These are phyloP conservation scores for Leccinum boreale DNA, from an alignment of 768 basidiomycete genomes.

Conservation along the genomic window DNA sequence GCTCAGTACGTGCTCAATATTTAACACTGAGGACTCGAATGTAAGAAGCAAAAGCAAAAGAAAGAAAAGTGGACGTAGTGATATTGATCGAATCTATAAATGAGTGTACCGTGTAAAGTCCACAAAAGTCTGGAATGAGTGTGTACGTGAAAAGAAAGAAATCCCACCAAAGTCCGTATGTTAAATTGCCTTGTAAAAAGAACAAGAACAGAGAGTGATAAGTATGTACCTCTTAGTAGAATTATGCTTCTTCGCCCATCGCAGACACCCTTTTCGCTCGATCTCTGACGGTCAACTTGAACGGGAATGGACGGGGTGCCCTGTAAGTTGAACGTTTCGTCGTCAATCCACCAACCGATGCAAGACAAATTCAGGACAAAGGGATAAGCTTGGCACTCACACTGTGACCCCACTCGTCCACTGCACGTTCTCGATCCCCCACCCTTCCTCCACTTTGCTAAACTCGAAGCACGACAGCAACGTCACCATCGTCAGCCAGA, in stretches of 20 bases:
- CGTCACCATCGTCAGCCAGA: conserved; percentile 4
- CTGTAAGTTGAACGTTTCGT: neutral
- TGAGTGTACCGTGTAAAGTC: neutral
- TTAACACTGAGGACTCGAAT: neutral
- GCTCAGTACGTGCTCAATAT: neutral
- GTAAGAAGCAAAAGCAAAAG: neutral
- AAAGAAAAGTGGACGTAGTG: neutral
- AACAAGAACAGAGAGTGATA: neutral
- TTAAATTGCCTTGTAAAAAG: neutral
- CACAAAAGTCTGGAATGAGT: neutral
- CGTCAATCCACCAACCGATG: neutral
- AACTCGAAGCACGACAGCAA: conserved; percentile 8
- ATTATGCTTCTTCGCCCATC: neutral
- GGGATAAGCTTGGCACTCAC: neutral
- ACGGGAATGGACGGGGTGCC: neutral
- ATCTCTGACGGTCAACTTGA: conserved; percentile 1
- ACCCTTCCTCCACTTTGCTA: neutral
- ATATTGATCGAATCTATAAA: neutral
- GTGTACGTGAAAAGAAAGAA: neutral
- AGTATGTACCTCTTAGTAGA: neutral
- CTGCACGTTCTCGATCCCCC: neutral
- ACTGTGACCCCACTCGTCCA: conserved; percentile 2
- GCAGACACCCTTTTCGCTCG: neutral
- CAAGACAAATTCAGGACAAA: neutral
- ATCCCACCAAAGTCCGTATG: neutral